Base-by-base conservation (phyloP, 2,329 filamentous ascomycete genomes). In the Claviceps monticola region DNA sequence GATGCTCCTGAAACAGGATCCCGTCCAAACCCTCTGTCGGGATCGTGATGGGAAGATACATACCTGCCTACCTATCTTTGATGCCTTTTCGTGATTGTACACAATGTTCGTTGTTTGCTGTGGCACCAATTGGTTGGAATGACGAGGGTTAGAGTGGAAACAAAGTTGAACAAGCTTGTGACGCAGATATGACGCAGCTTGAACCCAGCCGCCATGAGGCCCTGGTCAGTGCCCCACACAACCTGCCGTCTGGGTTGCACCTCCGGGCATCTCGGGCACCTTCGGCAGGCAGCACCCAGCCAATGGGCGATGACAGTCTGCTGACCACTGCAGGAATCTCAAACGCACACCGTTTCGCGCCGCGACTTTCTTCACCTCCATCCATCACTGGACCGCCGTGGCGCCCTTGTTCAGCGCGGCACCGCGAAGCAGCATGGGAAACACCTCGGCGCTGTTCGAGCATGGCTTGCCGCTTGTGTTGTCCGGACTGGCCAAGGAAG, bases 281-380 rank as follows among this genome's bases (percentile, higher is more conserved):
- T 34, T 34, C 29, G 29, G 14, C 17, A 34, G 9, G 45, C 26
- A 47, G 46, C 17, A 19, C 16, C 36, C 38, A 49, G 16, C 47
- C 47, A 49, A 51, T 51, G 13, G 37, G 21, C n/a, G 42, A 26
- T n/a, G 8, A 5, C 13, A n/a, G 5, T 21, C 5, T 14, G 26
- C 23, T 19, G 19, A 14, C 21, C 49, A 43, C 8, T 14, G 14
- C 51, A n/a, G n/a, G n/a, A 19, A 23, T 21, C 46, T 50, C 51
- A 53, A 53, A 53, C 51, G 49, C 44, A 38, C 26, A 37, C 39
- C n/a, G 51, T 53, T 50, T 53, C 51, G 51, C 42, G 23, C 23
- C 34, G 16, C 8, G 19, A 17, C n/a, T 45, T 48, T 51, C 23
- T 41, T 44, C 37, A 50, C 48, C 51, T 36, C 47, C 23, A 21